Evolutionary conservation across 2,329 filamentous ascomycete species (phyloP), one percentile per base, ranked within the genome.

Genomic region (Trichoderma lentiforme): DNA sequence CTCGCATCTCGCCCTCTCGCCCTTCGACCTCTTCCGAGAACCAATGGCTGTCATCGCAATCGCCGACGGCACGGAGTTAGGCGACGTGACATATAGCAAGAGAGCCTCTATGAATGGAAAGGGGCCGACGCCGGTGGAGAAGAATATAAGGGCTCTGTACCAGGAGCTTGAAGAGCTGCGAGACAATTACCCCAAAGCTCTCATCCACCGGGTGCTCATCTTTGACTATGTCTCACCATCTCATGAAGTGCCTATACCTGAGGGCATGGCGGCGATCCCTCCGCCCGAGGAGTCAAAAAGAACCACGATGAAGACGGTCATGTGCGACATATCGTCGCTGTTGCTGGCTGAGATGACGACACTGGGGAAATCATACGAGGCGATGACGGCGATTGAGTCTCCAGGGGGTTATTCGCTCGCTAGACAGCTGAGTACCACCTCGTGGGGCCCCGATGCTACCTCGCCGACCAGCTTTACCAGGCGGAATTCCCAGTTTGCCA

Each of bases 1-100:
- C 36, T 93, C 93, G 36, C 93, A 97, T 79, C 85, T 93, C 57
- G 88, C 93, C 24, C 84, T 97, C 53, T 92, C 92, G 47, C 95
- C 96, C 1, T 98, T 98, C 84, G 96, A 99, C 80, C 85, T 95
- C 57, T 97, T 93, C 80, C 89, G 95, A 76, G 93, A 97, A 80
- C 92, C 94, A 9, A 86, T 98, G 69, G 89, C 92, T 66, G 86
- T 98, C 30, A 88, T 99, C 74, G 95, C 93, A 3, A 86, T 98
- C 72, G 93, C 93, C 18, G 95, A 98, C 81, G 94, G 93, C 62
- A 82, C 84, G 53, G 93, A 97, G 80, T 85, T 93, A 30, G 82
- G 85, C 72, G 85, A 85, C 73, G 80, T 83, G 5, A 81, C 83
- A 57, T 88, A 89, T 74, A 87, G 83, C 80, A 88, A 86, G 76